A percentile compares a stretch with the other conserved stretches of the same genome.
Evolutionary conservation across 2,329 filamentous ascomycete genomes (phyloP).

Genomic region (Biscogniauxia mediterranea): DNA sequence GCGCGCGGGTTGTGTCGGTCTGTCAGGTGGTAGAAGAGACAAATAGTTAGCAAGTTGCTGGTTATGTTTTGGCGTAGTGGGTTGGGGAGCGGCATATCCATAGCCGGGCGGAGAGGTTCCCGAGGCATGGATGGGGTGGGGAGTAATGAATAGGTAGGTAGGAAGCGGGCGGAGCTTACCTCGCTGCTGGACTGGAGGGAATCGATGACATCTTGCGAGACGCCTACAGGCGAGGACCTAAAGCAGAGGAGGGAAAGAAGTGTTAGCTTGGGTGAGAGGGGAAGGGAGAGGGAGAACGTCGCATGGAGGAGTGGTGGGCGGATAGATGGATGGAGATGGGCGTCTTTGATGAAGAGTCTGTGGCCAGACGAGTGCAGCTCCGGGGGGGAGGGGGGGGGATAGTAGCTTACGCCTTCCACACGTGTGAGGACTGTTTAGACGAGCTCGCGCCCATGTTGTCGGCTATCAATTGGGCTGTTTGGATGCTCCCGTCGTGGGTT

Average conservation of each 20-base stretch:
- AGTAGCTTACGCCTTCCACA: constrained; percentile 56
- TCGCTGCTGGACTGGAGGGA: constrained; percentile 81
- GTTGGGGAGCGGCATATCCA: not conserved
- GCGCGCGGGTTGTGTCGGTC: constrained; percentile 86
- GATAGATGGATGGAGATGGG: not conserved
- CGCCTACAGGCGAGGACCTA: constrained; percentile 46
- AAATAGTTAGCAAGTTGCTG: not conserved
- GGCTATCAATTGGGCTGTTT: constrained; percentile 30
- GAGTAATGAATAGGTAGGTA: not conserved
- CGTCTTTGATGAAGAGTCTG: too few relatives aligned
- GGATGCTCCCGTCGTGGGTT: constrained; percentile 16
- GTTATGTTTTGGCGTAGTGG: not conserved
- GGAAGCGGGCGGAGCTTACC: constrained; percentile 50
- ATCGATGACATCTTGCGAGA: constrained; percentile 81
- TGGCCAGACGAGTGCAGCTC: too few relatives aligned
- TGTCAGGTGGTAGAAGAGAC: constrained; percentile 37
- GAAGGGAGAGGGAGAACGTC: not conserved
- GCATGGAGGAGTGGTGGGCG: not conserved
- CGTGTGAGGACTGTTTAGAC: constrained; percentile 49
- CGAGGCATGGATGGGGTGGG: not conserved
- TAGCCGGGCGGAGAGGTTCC: too few relatives aligned
- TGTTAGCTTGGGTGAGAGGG: not conserved
- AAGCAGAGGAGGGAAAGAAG: constrained; percentile 2
- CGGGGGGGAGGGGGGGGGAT: too few relatives aligned
- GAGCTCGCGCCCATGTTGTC: constrained; percentile 55